Evolutionary conservation across 345 rosid genomes (phyloP).

Genomic region (Brassica juncea): DNA sequence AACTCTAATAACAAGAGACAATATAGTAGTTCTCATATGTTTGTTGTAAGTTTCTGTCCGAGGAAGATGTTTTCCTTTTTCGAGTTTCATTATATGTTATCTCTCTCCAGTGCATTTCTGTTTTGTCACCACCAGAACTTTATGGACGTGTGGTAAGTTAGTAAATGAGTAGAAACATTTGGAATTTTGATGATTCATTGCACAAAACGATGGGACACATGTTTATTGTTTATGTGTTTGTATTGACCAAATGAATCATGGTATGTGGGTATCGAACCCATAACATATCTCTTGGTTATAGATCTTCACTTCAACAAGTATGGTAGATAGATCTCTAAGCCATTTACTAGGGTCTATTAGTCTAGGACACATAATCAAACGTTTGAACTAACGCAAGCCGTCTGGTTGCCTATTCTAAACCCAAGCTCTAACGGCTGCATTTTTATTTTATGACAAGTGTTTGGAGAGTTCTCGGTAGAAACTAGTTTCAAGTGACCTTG

Average conservation of each 20-base stretch:
- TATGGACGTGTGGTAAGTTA: not conserved
- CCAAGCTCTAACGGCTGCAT: too few species aligned
- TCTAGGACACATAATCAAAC: too few species aligned
- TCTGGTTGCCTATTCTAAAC: too few species aligned
- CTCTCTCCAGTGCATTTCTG: not conserved
- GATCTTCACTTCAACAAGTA: not conserved
- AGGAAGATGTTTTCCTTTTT: not conserved
- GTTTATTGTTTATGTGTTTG: not conserved
- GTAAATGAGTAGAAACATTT: not conserved
- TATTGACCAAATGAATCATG: not conserved
- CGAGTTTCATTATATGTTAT: not conserved
- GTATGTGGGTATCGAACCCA: not conserved
- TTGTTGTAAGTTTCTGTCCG: slow-evolving; percentile 6
- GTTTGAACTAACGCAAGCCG: too few species aligned
- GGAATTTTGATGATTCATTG: not conserved
- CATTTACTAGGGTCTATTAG: too few species aligned
- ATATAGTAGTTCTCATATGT: slow-evolving; percentile 13
- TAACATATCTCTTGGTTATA: not conserved
- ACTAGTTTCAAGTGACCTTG: too few species aligned
- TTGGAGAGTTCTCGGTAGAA: too few species aligned
- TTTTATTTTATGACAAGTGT: too few species aligned
- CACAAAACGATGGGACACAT: not conserved
- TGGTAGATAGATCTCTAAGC: not conserved
- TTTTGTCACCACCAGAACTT: not conserved
- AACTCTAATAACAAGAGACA: slow-evolving; percentile 24